phyloP scores from a whole-genome alignment of 2,329 filamentous ascomycete species.

The Aspergillus sclerotialis region DNA sequence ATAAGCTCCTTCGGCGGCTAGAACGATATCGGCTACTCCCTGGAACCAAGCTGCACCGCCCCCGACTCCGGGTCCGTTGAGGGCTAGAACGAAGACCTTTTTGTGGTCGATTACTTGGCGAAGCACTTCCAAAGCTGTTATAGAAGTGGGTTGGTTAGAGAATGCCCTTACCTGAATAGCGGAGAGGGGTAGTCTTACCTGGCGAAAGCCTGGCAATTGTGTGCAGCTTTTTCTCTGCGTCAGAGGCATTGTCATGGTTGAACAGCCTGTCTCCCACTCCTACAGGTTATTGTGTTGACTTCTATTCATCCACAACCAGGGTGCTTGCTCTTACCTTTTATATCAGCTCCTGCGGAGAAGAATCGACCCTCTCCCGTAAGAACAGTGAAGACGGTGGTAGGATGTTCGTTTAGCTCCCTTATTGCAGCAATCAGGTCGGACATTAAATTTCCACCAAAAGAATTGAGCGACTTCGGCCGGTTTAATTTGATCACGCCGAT shows the following conservation, averaged over 20 bases:
- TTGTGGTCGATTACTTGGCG: conserved; percentile 44
- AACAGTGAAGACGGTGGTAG: conserved; percentile 45
- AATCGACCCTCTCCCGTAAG: conserved; percentile 46
- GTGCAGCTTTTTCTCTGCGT: conserved; percentile 5
- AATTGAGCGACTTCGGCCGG: conserved; percentile 42
- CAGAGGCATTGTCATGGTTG: too few relatives aligned
- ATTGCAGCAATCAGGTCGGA: conserved; percentile 38
- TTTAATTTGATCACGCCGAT: conserved; percentile 47
- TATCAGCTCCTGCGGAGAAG: conserved; percentile 45
- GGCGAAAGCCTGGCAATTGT: conserved; percentile 5
- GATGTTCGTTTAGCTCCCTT: conserved; percentile 40
- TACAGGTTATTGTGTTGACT: too few relatives aligned
- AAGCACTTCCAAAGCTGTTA: conserved; percentile 24
- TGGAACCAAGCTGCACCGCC: conserved; percentile 47
- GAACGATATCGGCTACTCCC: conserved; percentile 43
- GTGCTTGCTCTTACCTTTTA: conserved; percentile 36
- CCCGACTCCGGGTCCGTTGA: conserved; percentile 46
- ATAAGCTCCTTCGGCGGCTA: conserved; percentile 39
- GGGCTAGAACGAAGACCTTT: conserved; percentile 45
- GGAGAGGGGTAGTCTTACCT: too few relatives aligned
- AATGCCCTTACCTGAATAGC: too few relatives aligned
- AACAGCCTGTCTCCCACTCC: too few relatives aligned
- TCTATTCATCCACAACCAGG: too few relatives aligned
- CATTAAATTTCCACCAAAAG: conserved; percentile 42
- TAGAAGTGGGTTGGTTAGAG: too few relatives aligned